These are phyloP conservation scores for Cladosporium phlei DNA, from an alignment of 2,329 filamentous ascomycete genomes.

Conservation along the genomic window DNA sequence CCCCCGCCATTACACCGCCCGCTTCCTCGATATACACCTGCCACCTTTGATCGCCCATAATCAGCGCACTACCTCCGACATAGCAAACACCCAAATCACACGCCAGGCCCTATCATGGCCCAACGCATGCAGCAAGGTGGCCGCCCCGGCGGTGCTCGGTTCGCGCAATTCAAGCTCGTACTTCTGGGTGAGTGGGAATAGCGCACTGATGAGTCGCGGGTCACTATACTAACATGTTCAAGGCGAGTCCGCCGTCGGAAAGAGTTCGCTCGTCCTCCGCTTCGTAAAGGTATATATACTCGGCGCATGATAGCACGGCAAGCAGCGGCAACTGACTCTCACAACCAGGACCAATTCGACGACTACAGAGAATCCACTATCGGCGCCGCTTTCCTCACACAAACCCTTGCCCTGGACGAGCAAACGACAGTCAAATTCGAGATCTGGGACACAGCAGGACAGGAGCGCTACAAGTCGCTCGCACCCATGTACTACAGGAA, in stretches of 20 bases:
- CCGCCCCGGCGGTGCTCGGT: conserved; percentile 64
- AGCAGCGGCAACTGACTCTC: neutral
- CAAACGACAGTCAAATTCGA: conserved; percentile 99
- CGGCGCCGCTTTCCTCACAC: conserved; percentile 95
- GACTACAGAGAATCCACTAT: conserved; percentile 96
- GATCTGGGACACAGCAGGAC: conserved; percentile 98
- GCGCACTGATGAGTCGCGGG: neutral
- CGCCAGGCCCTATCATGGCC: conserved; percentile 59
- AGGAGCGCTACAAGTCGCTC: conserved; percentile 97
- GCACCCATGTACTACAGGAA: conserved; percentile 99
- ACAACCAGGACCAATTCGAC: conserved; percentile 94
- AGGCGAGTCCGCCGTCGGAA: conserved; percentile 99
- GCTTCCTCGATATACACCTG: neutral
- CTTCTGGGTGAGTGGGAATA: conserved; percentile 65
- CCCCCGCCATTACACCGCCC: neutral
- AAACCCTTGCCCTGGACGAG: conserved; percentile 97
- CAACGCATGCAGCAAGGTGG: conserved; percentile 71
- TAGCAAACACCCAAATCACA: conserved; percentile 1
- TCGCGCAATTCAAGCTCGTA: conserved; percentile 98
- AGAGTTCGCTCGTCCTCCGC: conserved; percentile 96
- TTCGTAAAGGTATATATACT: conserved; percentile 98
- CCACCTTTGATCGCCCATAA: neutral
- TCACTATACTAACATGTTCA: conserved; percentile 34
- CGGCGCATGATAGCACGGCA: too few relatives aligned
- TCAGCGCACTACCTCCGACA: neutral